Evolutionary conservation across 2,329 filamentous ascomycete genomes (phyloP).

Genomic region (Teratosphaeria viscida): DNA sequence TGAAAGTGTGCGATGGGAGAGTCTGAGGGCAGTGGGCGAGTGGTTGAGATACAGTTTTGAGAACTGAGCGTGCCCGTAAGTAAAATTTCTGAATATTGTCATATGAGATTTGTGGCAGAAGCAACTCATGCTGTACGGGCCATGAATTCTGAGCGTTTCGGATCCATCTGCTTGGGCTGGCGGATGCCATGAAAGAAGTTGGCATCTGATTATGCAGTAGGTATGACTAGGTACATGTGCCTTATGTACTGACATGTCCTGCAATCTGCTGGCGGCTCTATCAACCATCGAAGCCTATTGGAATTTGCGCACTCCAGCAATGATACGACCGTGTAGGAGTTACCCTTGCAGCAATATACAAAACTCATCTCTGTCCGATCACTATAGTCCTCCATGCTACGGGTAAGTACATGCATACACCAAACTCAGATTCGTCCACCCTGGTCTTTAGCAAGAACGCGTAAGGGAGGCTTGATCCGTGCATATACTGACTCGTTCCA

Average conservation of each 20-base stretch:
- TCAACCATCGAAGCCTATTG: no score
- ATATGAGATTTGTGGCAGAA: neutral
- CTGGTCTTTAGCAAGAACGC: neutral
- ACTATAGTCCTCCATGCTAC: neutral
- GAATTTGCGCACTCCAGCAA: no score
- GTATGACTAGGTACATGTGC: no score
- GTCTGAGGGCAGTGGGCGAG: conserved; percentile 70
- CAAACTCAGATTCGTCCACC: neutral
- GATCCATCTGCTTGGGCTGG: neutral
- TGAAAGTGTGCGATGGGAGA: conserved; percentile 87
- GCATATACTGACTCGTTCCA: neutral
- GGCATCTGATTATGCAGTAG: no score
- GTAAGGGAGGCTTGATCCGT: neutral
- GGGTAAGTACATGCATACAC: neutral
- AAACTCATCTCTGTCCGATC: neutral
- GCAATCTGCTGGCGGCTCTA: no score
- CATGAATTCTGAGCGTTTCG: neutral
- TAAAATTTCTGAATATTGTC: neutral
- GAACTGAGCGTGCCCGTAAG: neutral
- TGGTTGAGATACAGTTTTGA: conserved; percentile 65
- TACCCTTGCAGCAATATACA: neutral
- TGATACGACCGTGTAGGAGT: no score
- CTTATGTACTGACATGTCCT: no score
- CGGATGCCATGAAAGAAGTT: no score
- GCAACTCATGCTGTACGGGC: neutral